Conservation (phyloP, 2,329 filamentous ascomycete species). For the Sclerotinia sclerotiorum region DNA sequence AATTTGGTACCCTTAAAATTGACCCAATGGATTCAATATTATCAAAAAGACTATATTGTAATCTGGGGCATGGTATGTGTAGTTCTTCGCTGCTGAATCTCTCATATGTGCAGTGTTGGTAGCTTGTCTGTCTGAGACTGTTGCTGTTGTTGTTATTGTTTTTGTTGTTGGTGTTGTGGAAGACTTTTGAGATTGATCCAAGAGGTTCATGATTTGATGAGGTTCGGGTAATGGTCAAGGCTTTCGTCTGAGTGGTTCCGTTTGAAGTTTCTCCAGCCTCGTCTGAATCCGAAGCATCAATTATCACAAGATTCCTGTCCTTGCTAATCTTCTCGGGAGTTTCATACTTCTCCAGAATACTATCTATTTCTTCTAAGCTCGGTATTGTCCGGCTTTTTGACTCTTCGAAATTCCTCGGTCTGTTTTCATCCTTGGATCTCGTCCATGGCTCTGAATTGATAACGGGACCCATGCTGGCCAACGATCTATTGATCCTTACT, state of each 20-base stretch:
- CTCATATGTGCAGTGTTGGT: background rate
- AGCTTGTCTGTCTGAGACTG: background rate
- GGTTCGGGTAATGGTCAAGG: background rate
- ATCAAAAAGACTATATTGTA: background rate
- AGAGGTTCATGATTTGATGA: slow-evolving; percentile 1
- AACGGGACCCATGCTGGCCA: background rate
- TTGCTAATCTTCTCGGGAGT: background rate
- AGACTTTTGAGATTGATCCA: background rate
- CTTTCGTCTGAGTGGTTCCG: slow-evolving; percentile 19
- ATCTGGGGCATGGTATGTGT: background rate
- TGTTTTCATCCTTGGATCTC: background rate
- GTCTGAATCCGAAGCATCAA: slow-evolving; percentile 4
- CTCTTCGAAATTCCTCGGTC: background rate
- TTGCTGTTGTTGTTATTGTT: background rate
- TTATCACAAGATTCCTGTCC: background rate
- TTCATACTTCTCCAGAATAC: background rate
- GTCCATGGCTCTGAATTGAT: background rate
- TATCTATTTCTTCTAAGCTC: background rate
- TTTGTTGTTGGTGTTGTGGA: background rate
- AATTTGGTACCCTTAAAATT: background rate
- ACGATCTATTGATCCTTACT: background rate
- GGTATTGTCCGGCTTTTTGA: background rate
- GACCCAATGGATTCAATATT: background rate
- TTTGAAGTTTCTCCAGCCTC: slow-evolving; percentile 6
- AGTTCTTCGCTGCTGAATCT: background rate